Base-by-base conservation (phyloP, 495 filamentous ascomycete genomes). In the Jackrogersella multiformis region DNA sequence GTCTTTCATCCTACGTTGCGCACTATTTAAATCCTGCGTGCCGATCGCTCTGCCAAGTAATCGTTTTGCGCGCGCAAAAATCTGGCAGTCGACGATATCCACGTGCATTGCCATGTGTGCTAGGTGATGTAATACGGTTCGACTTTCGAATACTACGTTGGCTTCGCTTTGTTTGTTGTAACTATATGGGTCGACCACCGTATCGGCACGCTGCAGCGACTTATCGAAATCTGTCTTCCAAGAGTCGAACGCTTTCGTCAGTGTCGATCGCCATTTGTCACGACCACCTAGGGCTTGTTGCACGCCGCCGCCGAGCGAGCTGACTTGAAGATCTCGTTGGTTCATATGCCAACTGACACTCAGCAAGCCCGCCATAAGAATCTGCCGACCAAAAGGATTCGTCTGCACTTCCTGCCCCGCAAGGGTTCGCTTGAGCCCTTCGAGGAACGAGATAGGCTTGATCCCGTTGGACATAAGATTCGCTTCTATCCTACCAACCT, bases 41-140 rank as follows among this genome's bases (percentile, higher is more conserved):
- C 92, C 92, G 69, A 97, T 95, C 1, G 90, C 89, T 26, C 94
- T 88, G 8, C 96, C 94, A 32, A 99, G 85, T 8, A 97, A 82
- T 18, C 94, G 82, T 57, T 88, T 87, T 0, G 94, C 92, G 2
- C 93, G 89, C 7, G 93, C 95, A 73, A 96, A 97, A 63, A 98
- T 95, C 76, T 97, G 95, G 72, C 93, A 94, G 74, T 97, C 94
- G n/a, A 94, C 91, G 44, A 98, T 91, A 73, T 98, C 95, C 7
- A 97, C 94, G 74, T 98, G 94, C 84, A 96, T 97, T 2, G 91
- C 93, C 93, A 99, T 97, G 74, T 99, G 95, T 2, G 95, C 96
- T 7, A 99, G 81, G 61, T 94, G 92, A 72, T 99, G 94, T 44
- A 98, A 81, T 15, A 97, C 94, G 20, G 89, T 94, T 44, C 93